These are phyloP conservation scores for Colletotrichum liriopes DNA, from an alignment of 2,329 filamentous ascomycete genomes.

Conservation along the genomic window DNA sequence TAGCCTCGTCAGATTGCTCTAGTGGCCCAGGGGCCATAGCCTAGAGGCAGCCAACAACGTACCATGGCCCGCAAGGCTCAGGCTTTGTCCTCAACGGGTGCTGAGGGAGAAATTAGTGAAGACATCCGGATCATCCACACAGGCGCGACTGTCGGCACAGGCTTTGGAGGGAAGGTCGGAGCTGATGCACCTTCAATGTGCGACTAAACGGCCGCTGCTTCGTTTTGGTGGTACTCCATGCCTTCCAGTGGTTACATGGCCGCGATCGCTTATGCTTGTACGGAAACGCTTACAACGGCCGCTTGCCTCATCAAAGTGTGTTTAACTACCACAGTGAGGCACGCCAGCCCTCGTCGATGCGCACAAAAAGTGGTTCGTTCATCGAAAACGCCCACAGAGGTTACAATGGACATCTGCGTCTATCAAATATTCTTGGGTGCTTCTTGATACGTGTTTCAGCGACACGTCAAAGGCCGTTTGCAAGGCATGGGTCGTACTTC, in stretches of 20 bases:
- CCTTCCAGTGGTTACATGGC: conserved; percentile 19
- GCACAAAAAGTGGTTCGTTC: background rate
- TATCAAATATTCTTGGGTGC: background rate
- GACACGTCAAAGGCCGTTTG: background rate
- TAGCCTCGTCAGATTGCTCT: background rate
- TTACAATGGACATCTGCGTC: background rate
- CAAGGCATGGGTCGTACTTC: background rate
- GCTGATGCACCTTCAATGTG: conserved; percentile 6
- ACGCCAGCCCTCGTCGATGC: background rate
- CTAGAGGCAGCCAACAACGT: conserved; percentile 19
- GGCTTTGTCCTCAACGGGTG: background rate
- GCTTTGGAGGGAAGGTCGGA: background rate
- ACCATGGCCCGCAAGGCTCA: conserved; percentile 24
- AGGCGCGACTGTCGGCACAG: background rate
- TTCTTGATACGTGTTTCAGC: background rate
- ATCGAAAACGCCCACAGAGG: background rate
- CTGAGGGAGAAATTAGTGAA: conserved; percentile 15
- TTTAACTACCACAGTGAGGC: background rate
- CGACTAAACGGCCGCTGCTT: conserved; percentile 3
- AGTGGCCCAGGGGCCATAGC: background rate
- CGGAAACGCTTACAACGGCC: conserved; percentile 23
- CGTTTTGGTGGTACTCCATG: conserved; percentile 9
- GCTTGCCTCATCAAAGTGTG: conserved; percentile 29
- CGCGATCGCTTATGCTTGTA: conserved; percentile 13
- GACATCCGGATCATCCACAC: background rate